Evolutionary conservation across 2,329 filamentous ascomycete genomes (phyloP).

Genomic region (Samsoniella hepiali): DNA sequence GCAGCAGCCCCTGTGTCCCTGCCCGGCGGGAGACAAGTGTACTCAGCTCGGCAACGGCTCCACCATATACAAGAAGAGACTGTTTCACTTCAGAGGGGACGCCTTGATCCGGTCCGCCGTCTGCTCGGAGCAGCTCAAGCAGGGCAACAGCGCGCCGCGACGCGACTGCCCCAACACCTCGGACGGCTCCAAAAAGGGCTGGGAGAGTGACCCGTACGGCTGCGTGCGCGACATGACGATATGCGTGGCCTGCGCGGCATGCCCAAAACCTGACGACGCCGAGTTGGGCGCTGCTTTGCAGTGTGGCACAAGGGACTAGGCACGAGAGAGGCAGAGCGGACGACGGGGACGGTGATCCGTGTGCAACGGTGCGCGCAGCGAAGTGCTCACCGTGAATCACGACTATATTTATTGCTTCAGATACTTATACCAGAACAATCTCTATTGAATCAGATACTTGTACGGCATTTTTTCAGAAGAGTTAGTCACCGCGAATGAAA

Average conservation of each 20-base stretch:
- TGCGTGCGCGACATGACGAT: not conserved
- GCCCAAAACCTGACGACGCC: not conserved
- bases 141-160: not conserved
- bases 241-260: not conserved
- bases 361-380: not conserved
- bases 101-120: not conserved
- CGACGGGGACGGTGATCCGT: not conserved
- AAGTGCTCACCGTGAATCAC: not conserved
- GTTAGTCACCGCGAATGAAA: not conserved
- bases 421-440: too few species aligned
- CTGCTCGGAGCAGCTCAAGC: constrained; percentile 1
- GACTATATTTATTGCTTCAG: not conserved
- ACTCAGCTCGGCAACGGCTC: not conserved
- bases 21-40: not conserved
- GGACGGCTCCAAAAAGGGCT: not conserved
- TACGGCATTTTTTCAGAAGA: not conserved
- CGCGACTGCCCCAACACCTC: constrained; percentile 8
- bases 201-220: constrained; percentile 1
- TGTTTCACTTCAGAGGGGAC: not conserved
- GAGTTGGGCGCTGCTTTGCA: not conserved
- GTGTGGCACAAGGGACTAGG: not conserved
- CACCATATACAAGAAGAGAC: constrained; percentile 7
- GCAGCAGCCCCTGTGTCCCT: constrained; percentile 6
- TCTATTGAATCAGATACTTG: too few species aligned
- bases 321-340: not conserved